Conservation (phyloP, 495 filamentous ascomycete species). For the Hypoxylon intermedium region DNA sequence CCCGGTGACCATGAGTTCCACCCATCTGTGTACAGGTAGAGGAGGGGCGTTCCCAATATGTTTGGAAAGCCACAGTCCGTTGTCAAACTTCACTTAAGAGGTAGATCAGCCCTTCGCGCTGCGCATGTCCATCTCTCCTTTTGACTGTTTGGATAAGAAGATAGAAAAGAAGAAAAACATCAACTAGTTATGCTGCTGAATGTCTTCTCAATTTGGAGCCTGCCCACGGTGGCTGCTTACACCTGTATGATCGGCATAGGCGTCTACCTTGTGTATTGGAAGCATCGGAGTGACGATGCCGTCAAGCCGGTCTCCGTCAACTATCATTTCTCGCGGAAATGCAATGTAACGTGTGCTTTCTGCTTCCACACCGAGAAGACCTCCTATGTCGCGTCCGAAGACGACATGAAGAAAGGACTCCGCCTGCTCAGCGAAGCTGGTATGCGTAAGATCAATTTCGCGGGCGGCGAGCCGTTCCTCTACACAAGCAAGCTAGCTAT, state of each 20-base stretch:
- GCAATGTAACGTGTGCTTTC: constrained; percentile 62
- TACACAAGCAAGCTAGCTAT: constrained; percentile 56
- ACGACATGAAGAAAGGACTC: constrained; percentile 53
- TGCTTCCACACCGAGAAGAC: constrained; percentile 65
- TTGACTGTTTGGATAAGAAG: neutral
- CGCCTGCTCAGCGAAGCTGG: constrained; percentile 57
- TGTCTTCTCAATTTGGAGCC: neutral
- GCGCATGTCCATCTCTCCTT: neutral
- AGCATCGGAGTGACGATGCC: neutral
- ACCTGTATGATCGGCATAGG: neutral
- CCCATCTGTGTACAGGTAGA: too few relatives aligned
- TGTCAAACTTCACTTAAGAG: neutral
- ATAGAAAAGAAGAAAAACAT: neutral
- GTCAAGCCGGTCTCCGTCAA: constrained; percentile 54
- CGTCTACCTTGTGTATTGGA: neutral
- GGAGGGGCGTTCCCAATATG: too few relatives aligned
- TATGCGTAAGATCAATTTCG: constrained; percentile 67
- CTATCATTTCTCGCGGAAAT: constrained; percentile 58
- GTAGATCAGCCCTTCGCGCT: neutral
- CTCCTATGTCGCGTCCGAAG: constrained; percentile 49
- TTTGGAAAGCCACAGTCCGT: neutral
- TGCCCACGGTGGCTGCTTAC: neutral
- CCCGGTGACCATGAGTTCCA: too few relatives aligned
- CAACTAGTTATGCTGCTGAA: constrained; percentile 11
- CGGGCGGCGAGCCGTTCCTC: constrained; percentile 67